These are phyloP conservation scores for Elsinoe batatas DNA, from an alignment of 2,329 filamentous ascomycete genomes.

Conservation along the genomic window DNA sequence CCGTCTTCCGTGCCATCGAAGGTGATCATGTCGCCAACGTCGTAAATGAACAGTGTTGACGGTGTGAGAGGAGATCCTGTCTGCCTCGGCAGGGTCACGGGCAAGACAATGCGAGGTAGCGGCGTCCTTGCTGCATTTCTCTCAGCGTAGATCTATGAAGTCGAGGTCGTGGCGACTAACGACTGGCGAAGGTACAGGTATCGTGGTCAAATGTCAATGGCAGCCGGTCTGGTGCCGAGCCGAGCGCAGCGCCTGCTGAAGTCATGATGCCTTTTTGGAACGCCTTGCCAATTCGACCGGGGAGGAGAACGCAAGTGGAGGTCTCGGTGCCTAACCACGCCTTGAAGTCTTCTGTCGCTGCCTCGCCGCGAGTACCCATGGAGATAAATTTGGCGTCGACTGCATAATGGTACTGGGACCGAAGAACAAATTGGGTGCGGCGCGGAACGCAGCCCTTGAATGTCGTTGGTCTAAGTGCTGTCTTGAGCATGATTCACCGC, in stretches of 20 bases:
- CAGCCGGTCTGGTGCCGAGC: not conserved
- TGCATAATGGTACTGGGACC: not conserved
- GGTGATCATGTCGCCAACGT: not conserved
- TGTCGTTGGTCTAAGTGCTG: not conserved
- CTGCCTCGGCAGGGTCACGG: not conserved
- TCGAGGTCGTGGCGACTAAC: not conserved
- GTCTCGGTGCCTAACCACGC: not conserved
- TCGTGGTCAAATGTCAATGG: not conserved
- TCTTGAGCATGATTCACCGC: not conserved
- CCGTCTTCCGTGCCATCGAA: not conserved
- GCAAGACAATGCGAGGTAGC: not conserved
- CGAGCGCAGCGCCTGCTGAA: not conserved
- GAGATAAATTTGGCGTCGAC: not conserved
- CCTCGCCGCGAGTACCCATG: not conserved
- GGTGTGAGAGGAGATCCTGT: not conserved
- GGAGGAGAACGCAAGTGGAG: not conserved
- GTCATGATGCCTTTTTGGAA: not conserved
- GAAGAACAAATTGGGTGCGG: not conserved
- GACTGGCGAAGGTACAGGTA: not conserved
- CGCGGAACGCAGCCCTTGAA: not conserved
- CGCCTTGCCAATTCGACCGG: not conserved
- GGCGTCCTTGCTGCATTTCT: not conserved
- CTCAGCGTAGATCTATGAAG: not conserved
- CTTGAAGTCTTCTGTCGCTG: not conserved
- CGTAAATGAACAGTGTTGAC: not conserved